Percentiles rank a stretch among this genome's conserved stretches.
phyloP scores from a whole-genome alignment of 139 green algal genomes.

The Volvox reticuliferus region DNA sequence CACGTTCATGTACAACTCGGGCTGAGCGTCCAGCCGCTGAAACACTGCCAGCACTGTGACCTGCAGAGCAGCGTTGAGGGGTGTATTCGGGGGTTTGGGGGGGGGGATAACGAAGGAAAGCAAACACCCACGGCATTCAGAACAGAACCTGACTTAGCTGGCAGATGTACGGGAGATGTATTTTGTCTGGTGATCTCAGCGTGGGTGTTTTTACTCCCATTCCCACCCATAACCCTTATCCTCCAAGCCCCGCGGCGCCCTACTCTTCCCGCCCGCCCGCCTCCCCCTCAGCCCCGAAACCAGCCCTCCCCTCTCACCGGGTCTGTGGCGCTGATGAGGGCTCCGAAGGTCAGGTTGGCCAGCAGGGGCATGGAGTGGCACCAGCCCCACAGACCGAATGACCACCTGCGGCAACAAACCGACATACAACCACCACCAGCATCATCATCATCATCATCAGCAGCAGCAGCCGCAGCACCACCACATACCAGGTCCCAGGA shows the following conservation, averaged over 20 bases:
- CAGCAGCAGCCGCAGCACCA: no score
- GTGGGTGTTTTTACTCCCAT: no score
- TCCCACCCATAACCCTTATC: no score
- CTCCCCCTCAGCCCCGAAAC: background rate
- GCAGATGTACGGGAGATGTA: no score
- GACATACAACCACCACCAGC: no score
- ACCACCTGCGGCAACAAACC: constrained; percentile 42
- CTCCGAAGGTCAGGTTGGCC: constrained; percentile 64
- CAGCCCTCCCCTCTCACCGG: constrained; percentile 48
- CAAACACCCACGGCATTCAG: no score
- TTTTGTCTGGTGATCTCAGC: no score
- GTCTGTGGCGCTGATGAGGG: constrained; percentile 74
- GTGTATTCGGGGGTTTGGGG: background rate
- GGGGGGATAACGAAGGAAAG: no score
- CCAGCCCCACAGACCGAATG: constrained; percentile 49
- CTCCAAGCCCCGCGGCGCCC: no score
- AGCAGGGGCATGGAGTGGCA: constrained; percentile 60
- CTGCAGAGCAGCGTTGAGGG: constrained; percentile 17
- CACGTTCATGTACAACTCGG: constrained; percentile 86
- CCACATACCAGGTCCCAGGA: no score
- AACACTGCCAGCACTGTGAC: constrained; percentile 77
- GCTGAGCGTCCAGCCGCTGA: constrained; percentile 62
- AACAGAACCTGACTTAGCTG: no score
- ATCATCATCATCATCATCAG: no score
- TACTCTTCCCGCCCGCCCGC: background rate